These are phyloP conservation scores for Fusarium heterosporum DNA, from an alignment of 2,329 filamentous ascomycete genomes.

Conservation along the genomic window DNA sequence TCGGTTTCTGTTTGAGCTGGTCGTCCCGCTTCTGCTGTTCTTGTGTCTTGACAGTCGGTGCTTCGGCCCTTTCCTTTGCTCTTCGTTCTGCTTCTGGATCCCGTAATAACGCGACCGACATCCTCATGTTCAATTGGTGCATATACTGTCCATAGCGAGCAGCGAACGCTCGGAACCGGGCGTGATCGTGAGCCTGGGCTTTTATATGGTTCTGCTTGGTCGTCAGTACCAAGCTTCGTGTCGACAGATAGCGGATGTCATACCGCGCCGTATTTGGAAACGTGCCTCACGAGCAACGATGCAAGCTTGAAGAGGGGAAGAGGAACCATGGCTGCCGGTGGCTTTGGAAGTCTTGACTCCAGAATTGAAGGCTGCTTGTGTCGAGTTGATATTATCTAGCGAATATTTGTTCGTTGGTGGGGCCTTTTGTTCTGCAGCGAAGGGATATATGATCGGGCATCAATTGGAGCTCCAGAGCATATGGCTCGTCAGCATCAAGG, in stretches of 20 bases:
- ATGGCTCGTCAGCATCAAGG: background rate
- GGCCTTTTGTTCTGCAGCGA: constrained; percentile 2
- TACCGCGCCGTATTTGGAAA: constrained; percentile 78
- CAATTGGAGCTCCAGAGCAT: constrained; percentile 18
- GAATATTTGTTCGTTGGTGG: constrained; percentile 35
- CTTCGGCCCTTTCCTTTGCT: constrained; percentile 71
- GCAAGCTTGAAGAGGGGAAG: constrained; percentile 76
- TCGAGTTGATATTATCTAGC: constrained; percentile 12
- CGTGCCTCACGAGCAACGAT: constrained; percentile 71
- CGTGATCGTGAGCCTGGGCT: constrained; percentile 72
- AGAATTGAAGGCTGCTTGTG: constrained; percentile 22
- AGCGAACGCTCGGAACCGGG: constrained; percentile 69
- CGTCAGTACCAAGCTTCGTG: constrained; percentile 26
- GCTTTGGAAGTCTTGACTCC: constrained; percentile 38
- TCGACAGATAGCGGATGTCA: constrained; percentile 46
- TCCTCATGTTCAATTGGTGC: constrained; percentile 75
- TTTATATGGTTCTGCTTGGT: constrained; percentile 71
- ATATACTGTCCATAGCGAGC: constrained; percentile 72
- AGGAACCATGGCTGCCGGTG: constrained; percentile 65
- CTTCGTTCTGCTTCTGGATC: constrained; percentile 68
- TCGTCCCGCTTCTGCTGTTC: constrained; percentile 69
- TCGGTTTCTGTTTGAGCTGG: constrained; percentile 55
- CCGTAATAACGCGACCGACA: constrained; percentile 69
- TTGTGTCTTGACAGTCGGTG: constrained; percentile 73
- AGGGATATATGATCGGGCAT: constrained; percentile 1